Base-by-base conservation (phyloP, 1,284 basidiomycete species). In the Tetrapyrgos nigripes region DNA sequence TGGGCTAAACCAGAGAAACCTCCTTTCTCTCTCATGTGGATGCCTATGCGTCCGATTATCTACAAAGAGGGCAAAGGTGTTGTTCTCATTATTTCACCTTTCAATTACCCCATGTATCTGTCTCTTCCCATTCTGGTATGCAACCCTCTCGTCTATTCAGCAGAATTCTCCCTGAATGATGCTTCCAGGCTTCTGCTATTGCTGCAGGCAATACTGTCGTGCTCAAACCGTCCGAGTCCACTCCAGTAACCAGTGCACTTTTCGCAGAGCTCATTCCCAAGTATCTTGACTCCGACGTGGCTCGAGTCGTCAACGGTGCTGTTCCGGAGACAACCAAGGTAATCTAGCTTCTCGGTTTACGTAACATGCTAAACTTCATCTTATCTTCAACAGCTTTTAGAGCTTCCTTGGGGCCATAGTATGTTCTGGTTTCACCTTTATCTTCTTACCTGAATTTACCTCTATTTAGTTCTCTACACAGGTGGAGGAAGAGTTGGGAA, bases 351-450 rank as follows among this genome's bases (percentile, higher is more conserved):
- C 9, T n/a, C 19, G n/a, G 29, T 51, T n/a, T 8, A 45, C 31
- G 11, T 28, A 24, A n/a, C 13, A 43, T 47, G 13, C 50, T 55
- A 26, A 33, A 28, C 3, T 26, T 29, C n/a, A 28, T 24, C 33
- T 55, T 19, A 14, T 9, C 13, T 35, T 26, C 40, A 40, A 19
- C 63, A 89, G 80, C 71, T 96, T 4, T 80, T 97, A 10, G 90
- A 94, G 66, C 79, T 93, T 37, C 85, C 83, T 54, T 97, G 94
- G 93, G 94, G 91, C 64, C 93, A 95, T 65, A 90, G 93, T 94
- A 65, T 69, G 86, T 79, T 44, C 2, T 10, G 4, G 9, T 44
- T 43, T 47, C 53, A 14, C 14, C 35, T 24, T n/a, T n/a, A 2
- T 23, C 9, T 52, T 48, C 50, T 53, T 55, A 31, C 43, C 37